These are phyloP conservation scores for Pezicula rhizophila DNA, from an alignment of 2,329 filamentous ascomycete species.

Conservation along the genomic window DNA sequence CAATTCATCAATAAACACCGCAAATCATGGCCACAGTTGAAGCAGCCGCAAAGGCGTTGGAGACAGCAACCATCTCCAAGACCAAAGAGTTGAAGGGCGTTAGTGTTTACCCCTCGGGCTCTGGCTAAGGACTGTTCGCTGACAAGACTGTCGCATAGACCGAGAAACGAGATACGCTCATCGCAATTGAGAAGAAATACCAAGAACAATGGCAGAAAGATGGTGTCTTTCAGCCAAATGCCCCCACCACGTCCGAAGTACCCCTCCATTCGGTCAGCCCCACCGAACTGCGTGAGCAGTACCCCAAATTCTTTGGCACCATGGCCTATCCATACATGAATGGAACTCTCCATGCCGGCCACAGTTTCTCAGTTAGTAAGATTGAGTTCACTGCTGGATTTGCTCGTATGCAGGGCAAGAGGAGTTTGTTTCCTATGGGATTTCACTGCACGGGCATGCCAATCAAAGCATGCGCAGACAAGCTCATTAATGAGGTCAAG, in stretches of 20 bases:
- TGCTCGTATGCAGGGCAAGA: constrained; percentile 84
- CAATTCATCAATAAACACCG: constrained; percentile 4
- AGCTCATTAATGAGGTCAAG: constrained; percentile 82
- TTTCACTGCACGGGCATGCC: constrained; percentile 98
- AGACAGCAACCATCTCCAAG: constrained; percentile 47
- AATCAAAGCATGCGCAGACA: constrained; percentile 96
- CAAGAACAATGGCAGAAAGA: constrained; percentile 76
- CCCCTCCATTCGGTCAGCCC: constrained; percentile 68
- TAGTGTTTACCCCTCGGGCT: constrained; percentile 26
- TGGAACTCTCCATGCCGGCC: constrained; percentile 81
- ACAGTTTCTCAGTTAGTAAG: constrained; percentile 88
- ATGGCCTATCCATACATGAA: constrained; percentile 82
- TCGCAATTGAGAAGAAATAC: constrained; percentile 85
- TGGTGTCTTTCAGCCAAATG: constrained; percentile 77
- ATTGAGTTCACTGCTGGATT: constrained; percentile 88
- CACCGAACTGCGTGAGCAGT: constrained; percentile 68
- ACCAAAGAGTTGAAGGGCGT: constrained; percentile 56
- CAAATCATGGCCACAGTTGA: constrained; percentile 38
- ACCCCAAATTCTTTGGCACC: constrained; percentile 87
- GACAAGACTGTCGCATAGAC: constrained; percentile 45
- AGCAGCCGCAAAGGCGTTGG: constrained; percentile 38
- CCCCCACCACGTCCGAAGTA: constrained; percentile 72
- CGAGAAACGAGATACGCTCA: constrained; percentile 78
- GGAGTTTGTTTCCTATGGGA: constrained; percentile 80
- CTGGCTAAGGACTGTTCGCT: constrained; percentile 13